phyloP scores from a whole-genome alignment of 768 basidiomycete species.

The Mycena galopus region DNA sequence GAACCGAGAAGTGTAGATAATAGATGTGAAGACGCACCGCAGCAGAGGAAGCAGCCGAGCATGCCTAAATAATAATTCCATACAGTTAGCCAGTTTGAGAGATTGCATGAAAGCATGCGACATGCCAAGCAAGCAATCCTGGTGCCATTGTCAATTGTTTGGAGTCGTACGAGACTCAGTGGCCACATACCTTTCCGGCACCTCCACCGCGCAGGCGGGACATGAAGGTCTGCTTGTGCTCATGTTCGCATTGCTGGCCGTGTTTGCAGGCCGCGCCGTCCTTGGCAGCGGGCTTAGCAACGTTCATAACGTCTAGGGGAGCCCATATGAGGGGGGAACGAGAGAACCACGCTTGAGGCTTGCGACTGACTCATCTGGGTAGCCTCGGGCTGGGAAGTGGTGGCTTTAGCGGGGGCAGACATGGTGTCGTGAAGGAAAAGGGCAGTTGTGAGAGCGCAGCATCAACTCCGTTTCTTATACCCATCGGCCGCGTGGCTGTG shows the following conservation, averaged over 20 bases:
- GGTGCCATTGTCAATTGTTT: neutral
- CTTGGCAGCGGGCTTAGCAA: constrained; percentile 39
- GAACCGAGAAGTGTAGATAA: neutral
- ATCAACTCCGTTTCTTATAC: constrained; percentile 14
- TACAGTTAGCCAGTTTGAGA: too few species aligned
- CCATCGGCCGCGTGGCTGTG: constrained; percentile 12
- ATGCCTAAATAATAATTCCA: constrained; percentile 35
- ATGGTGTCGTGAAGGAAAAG: constrained; percentile 13
- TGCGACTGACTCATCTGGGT: constrained; percentile 71
- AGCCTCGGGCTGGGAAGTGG: constrained; percentile 69
- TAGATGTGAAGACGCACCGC: constrained; percentile 59
- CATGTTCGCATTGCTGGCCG: constrained; percentile 52
- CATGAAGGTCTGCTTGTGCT: constrained; percentile 63
- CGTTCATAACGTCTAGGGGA: constrained; percentile 60
- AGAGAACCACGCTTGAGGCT: neutral
- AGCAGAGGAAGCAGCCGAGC: constrained; percentile 79
- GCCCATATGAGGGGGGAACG: neutral
- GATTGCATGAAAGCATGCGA: too few species aligned
- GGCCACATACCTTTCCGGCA: constrained; percentile 66
- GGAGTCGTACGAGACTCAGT: constrained; percentile 8
- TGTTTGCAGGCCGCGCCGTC: constrained; percentile 33
- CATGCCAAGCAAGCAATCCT: constrained; percentile 77
- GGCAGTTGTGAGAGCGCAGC: constrained; percentile 22
- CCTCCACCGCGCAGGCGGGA: constrained; percentile 79
- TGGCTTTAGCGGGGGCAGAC: constrained; percentile 50